Base-by-base conservation (phyloP, 2,329 filamentous ascomycete species). In the Domatiomyces globalis region DNA sequence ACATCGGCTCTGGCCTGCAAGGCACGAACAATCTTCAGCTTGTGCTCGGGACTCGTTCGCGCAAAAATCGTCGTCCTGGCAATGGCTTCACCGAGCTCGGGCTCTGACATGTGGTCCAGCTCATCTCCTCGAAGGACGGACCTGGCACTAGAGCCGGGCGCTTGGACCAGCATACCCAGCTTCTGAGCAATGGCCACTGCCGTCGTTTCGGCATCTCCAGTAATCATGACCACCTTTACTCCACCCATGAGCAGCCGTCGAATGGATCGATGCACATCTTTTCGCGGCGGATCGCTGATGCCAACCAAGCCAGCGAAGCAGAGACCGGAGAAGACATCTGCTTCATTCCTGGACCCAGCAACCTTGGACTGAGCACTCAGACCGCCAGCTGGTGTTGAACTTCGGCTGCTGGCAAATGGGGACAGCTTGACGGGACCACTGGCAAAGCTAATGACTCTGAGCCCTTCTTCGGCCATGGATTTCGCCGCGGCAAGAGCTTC, bases 141-240 rank as follows among this genome's bases (percentile, higher is more conserved):
- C 68, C 67, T 44, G 68, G 71, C 62, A 68, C 76, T 54, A 69
- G 77, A 57, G 72, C 72, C 50, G 69, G 67, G 9, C 10, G 48
- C 49, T 75, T 77, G 71, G 51, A 96, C 79, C 1, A 83, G 81
- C 87, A 98, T 98, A 43, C 92, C 92, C n/a, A 98, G 76, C 63
- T 95, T 90, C 67, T 79, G 87, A 27, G 87, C 92, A 64, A 98
- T 96, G 0, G 92, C 92, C 45, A 95, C 75, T 2, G 92, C 92
- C 2, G 92, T 98, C 1, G 87, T 87, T 66, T 96, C 88, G 15
- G 92, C 87, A 66, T 98, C 92, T 53, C 92, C 92, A 8, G 92
- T 98, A 59, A 98, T 96, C 92, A 98, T 98, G 61, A 98, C 94
- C 46, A 98, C 87, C 66, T 88, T 92, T 56, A 98, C 92, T 42